Percentiles rank a stretch among this genome's conserved stretches.
Evolutionary conservation across 805 yeast species (phyloP).

Genomic region (Isabelozyma heimii): DNA sequence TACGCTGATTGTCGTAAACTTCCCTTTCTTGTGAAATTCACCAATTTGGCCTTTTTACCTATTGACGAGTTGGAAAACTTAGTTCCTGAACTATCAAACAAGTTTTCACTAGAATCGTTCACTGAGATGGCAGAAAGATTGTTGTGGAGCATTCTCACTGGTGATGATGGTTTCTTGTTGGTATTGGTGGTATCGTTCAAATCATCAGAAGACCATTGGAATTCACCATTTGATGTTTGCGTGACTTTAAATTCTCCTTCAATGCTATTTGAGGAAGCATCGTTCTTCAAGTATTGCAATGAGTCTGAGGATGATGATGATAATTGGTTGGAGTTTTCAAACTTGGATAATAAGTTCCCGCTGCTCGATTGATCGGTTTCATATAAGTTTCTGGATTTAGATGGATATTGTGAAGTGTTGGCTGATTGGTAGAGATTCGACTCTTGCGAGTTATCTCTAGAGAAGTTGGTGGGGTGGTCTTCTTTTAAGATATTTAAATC

Average conservation of each 20-base stretch:
- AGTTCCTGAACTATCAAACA: not conserved
- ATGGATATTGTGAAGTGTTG: not conserved
- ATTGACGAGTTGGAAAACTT: constrained; percentile 13
- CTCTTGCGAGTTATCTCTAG: constrained; percentile 4
- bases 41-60: constrained; percentile 39
- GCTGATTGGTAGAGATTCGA: constrained; percentile 10
- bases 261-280: constrained; percentile 12
- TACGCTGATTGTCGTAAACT: constrained; percentile 40
- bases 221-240: constrained; percentile 24
- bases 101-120: not conserved
- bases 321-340: constrained; percentile 11
- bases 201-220: constrained; percentile 20
- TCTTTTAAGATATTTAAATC: constrained; percentile 30
- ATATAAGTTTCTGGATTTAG: not conserved
- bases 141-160: constrained; percentile 8
- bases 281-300: constrained; percentile 8
- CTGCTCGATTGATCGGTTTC: constrained; percentile 11
- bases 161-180: constrained; percentile 1
- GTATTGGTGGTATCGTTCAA: constrained; percentile 1
- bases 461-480: constrained; percentile 10
- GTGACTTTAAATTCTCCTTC: constrained; percentile 30
- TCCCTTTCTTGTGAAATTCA: constrained; percentile 46
- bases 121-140: constrained; percentile 20
- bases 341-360: constrained; percentile 15
- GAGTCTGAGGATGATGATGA: constrained; percentile 12